Evolutionary conservation across 805 yeast species (phyloP), one percentile per base, ranked within the genome.

Genomic region (Hyphopichia homilentoma): DNA sequence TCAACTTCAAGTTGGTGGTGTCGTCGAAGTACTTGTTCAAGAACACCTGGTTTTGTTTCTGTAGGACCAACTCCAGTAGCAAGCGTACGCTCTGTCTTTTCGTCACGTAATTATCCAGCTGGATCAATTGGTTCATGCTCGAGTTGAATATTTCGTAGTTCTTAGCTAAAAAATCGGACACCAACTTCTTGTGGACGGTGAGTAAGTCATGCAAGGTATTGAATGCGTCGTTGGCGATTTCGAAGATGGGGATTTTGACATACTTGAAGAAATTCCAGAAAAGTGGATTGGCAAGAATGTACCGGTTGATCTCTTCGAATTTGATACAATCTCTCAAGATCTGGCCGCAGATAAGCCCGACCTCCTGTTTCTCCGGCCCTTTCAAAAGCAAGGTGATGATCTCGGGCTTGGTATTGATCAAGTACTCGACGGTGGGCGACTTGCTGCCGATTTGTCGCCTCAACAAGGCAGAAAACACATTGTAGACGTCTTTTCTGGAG

Each of bases 201-300:
- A 93, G 65, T 22, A 84, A 61, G 39, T 81, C 90, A 44, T 67
- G 74, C 47, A 84, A 61, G 1, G 95, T 85, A 33, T 81, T 78
- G 57, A 90, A 84, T 1, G 95, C 77, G 52, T 88, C 96, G 0
- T 96, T 85, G 36, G 95, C 87, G 15, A 84, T 77, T 59, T 93
- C 97, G 62, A 93, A 93, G 18, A 83, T 78, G 4, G 81, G 81
- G 23, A 73, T 67, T 44, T 79, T 81, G 24, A 85, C 84, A 54
- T 84, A 86, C 27, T 74, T 77, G 58, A 93, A 90, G 47, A 79
- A 81, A 40, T 77, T 75, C 97, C 97, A 93, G 41, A 90, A 70
- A 16, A 66, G 61, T 13, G 76, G 72, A 41, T 79, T 79, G 26
- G 68, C 59, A 25, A 90, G 51, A 7, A 87, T 67, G 38, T 73